Evolutionary conservation across 306 rosid species (phyloP), one percentile per base, ranked within the genome.

Genomic region (Gynostemma pentaphyllum): DNA sequence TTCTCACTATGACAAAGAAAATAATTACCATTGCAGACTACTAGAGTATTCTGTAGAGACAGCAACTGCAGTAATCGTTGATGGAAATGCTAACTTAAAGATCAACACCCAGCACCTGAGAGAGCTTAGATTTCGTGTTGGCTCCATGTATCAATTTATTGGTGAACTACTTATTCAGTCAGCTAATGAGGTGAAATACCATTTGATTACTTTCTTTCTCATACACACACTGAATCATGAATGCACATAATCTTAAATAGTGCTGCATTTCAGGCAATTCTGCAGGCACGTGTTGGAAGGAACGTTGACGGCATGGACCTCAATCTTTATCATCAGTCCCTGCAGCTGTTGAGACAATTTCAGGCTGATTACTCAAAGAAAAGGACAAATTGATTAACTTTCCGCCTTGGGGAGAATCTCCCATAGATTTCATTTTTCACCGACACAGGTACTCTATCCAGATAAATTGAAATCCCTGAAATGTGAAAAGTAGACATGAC

Each of bases 231-330:
- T 21, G 66, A 18, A 46, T 21, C 27, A 57, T 19, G 42, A 44
- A 49, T 27, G 24, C 27, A 10, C 13, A 39, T 45, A 59, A 47
- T 40, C 48, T 45, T 69, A 56, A 36, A 69, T 26, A 61, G 57
- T 22, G 1, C 18, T 55, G 30, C 29, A 48, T 79, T 68, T 53
- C 71, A 94, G 97, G 95, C 81, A 45, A 71, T 80, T 71, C 75
- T 90, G 76, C 85, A 79, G 69, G 94, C 94, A 16, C 90, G 88
- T 22, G 85, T 84, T 7, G 90, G 95, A 22, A 74, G 99, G 79
- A 94, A 82, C 3, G 89, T 94, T 19, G 87, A 88, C n/a, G 97
- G 97, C 60, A 88, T 94, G 22, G 95, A 88, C 79, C 86, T 94
- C 72, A 73, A 78, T 74, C 90, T 92, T 45, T 90, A 87, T 68